Evolutionary conservation across 2,329 filamentous ascomycete genomes (phyloP), one percentile per base, ranked within the genome.

Genomic region (Pyricularia sp.): DNA sequence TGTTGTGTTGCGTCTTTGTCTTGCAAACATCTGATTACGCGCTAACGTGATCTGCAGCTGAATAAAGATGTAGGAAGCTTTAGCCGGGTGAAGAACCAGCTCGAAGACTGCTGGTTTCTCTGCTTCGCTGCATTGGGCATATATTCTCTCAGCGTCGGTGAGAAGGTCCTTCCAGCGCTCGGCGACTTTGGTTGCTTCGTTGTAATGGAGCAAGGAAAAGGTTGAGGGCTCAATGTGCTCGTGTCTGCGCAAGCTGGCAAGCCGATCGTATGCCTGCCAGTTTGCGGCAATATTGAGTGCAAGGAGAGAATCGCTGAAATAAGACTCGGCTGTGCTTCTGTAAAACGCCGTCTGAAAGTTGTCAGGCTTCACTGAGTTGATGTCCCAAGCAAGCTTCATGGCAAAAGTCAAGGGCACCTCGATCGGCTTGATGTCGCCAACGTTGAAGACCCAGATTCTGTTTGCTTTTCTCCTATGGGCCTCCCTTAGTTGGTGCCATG

Each of bases 351-450:
- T 12, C 22, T 40, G 9, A 16, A 65, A 53, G 13, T 33, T 59
- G 35, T 81, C 78, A 22, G 80, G 71, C 10, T 77, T 71, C 22
- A 81, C 75, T 1, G 72, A 72, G 7, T 78, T 72, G 22, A 84
- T 78, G 64, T 87, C 78, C 71, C 89, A 90, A 1, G 85, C 87
- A 66, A 89, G 78, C 68, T 88, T 86, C 67, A 89, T 76, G 75
- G 86, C 88, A 72, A 89, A 86, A 70, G 78, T 84, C 71, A 89
- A 84, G 24, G 86, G 85, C 19, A 88, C 78, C 75, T 89, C 78
- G 3, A 85, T 77, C 0, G 83, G 83, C 74, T 88, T 88, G 67
- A 88, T 78, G 70, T 88, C 86, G 55, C 85, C 86, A 24, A 88
- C 83, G 67, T 88, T 88, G 68, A 87, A 84, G 59, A 88, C 80